Base-by-base conservation (phyloP, 1,284 basidiomycete species). In the Irpex sp. region DNA sequence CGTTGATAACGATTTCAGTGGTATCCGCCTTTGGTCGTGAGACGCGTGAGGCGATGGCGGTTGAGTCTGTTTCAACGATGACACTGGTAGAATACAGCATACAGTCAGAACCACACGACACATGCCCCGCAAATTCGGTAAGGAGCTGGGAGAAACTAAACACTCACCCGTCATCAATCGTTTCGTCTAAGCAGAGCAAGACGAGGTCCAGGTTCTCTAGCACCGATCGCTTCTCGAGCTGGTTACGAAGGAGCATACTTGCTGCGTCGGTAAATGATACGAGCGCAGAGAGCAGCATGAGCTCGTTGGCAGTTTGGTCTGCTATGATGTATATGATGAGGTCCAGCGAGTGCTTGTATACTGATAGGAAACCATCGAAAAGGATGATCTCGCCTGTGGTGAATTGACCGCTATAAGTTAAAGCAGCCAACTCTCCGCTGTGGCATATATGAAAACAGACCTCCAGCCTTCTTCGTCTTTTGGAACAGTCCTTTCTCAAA, bases 1-100 rank as follows among this genome's bases (percentile, higher is more conserved):
- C 97, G 82, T 98, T 99, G 84, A 99, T 97, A 67, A 97, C 93
- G 68, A 99, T 97, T 72, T 98, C 96, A 49, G 92, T 92, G 61
- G 94, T 91, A 76, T 99, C 97, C 17, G 96, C 91, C 71, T 89
- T 89, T 57, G 97, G 94, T 68, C 96, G 82, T 68, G 94, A 97
- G 57, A 99, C 97, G 64, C 97, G 83, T 40, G 95, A 96, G 0
- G 96, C 95, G 72, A 99, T 97, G 8, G 96, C 94, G 0, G 93
- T 89, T 4, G 95, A 85, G 77, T 99, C 97, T 1, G 96, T 99
- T 77, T 99, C 97, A 57, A 99, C 90, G 69, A 99, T 97, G 76
- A 99, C 93, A 52, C 97, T 98, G 40, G 38, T 55, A 52, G 15
- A 38, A 52, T 5, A 49, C 21, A 49, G 13, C 15, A 21, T 7